Percentiles rank a stretch among this genome's conserved stretches.
phyloP scores from a whole-genome alignment of 106 monocot species.

The Dioscorea alata region DNA sequence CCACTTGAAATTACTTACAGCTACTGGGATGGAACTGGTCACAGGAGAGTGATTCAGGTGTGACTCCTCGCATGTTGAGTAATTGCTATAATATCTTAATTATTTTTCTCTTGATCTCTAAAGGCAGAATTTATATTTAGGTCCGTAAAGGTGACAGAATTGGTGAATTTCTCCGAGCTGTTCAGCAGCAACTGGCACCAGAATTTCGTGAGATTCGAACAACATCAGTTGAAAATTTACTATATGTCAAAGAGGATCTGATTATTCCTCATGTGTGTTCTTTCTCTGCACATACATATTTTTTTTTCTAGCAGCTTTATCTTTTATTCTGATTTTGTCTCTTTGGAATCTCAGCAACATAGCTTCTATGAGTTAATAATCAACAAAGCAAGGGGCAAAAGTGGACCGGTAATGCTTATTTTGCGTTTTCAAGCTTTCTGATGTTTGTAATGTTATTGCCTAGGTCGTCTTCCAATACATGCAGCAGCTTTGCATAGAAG shows the following conservation, averaged over 20 bases:
- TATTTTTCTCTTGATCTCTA: not conserved
- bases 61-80: not conserved
- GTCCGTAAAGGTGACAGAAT: conserved; percentile 91
- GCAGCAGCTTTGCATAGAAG: too few relatives aligned
- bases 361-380: conserved; percentile 96
- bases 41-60: conserved; percentile 84
- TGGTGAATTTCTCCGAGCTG: conserved; percentile 93
- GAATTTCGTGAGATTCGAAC: conserved; percentile 94
- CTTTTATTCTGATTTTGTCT: conserved; percentile 6
- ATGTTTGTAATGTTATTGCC: too few relatives aligned
- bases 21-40: conserved; percentile 99
- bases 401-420: conserved; percentile 88
- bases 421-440: too few relatives aligned
- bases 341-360: conserved; percentile 73
- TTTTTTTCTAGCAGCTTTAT: not conserved
- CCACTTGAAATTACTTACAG: conserved; percentile 97
- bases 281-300: not conserved
- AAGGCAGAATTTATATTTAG: conserved; percentile 19
- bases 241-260: conserved; percentile 98
- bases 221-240: conserved; percentile 91
- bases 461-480: too few relatives aligned
- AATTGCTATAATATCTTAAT: not conserved
- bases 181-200: conserved; percentile 94
- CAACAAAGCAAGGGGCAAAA: conserved; percentile 99
- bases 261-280: conserved; percentile 87